Evolutionary conservation across 2,329 filamentous ascomycete genomes (phyloP).

Genomic region (Nemania serpens): DNA sequence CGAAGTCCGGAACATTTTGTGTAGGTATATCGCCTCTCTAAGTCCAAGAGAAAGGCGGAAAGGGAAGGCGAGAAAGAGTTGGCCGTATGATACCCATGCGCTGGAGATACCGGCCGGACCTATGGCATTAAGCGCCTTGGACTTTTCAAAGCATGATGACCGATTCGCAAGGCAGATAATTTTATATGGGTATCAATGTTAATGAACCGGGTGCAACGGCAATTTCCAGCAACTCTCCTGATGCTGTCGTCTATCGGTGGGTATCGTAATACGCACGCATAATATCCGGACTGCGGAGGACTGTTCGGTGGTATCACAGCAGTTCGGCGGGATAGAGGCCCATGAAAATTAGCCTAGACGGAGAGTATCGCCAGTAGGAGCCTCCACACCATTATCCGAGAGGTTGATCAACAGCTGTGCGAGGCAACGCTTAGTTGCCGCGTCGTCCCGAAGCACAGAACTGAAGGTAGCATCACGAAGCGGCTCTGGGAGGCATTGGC

Average conservation of each 20-base stretch:
- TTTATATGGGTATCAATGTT: conserved; percentile 1
- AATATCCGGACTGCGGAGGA: neutral
- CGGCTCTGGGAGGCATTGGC: conserved; percentile 96
- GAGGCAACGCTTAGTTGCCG: conserved; percentile 94
- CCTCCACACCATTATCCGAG: conserved; percentile 78
- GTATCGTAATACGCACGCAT: conserved; percentile 1
- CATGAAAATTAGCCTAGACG: conserved; percentile 18
- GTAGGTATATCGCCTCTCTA: conserved; percentile 25
- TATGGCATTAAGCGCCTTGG: neutral
- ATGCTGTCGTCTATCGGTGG: conserved; percentile 1
- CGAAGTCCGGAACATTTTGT: conserved; percentile 20
- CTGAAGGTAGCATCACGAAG: conserved; percentile 98
- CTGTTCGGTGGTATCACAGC: neutral
- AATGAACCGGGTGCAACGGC: neutral
- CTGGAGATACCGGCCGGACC: neutral
- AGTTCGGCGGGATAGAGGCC: neutral
- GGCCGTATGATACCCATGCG: no score
- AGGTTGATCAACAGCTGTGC: conserved; percentile 97
- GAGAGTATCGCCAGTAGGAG: conserved; percentile 32
- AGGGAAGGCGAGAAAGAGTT: conserved; percentile 8
- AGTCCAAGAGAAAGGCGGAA: conserved; percentile 17
- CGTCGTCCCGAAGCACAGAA: conserved; percentile 93
- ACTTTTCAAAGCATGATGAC: neutral
- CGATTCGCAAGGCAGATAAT: conserved; percentile 1
- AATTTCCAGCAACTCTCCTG: neutral